Base-by-base conservation (phyloP, 169 alveolate species). In the Cryptosporidium parvum region DNA sequence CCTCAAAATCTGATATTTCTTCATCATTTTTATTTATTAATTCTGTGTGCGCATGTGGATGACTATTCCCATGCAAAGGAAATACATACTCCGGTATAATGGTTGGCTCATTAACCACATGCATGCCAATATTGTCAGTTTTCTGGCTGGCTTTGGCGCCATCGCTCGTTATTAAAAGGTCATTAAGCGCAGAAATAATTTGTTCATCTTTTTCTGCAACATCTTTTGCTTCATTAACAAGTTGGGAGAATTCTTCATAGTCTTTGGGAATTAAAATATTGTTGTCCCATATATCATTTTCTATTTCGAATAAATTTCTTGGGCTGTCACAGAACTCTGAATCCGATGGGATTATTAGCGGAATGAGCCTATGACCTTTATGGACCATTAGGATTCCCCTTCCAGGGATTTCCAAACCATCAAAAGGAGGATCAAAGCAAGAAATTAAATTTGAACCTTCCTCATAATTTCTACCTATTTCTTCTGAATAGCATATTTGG, bases 361-460 rank as follows among this genome's bases (percentile, higher is more conserved):
- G 89, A 61, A 80, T 80, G 16, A 80, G 68, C 51, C 89, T 80
- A 44, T 80, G 89, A 21, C 89, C 89, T 39, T 80, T 80, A n/a
- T 80, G 51, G 8, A 80, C 75, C 52, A 31, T 42, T 16, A 65
- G 12, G 16, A 45, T 14, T 12, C 89, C 89, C 23, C 35, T 59
- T 65, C 89, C 89, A 14, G 89, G 89, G 2, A 80, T 67, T 42
- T 80, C 89, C 18, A 80, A 39, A 44, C 52, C 37, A 26, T 80
- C 89, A 80, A 61, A 61, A n/a, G 89, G 75, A 6, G 89, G 69
- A n/a, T 26, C 67, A 39, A 61, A 80, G 14, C 89, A 80, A 3
- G n/a, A 65, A 65, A 65, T 16, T 35, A 65, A 18, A 29, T 29
- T 18, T 2, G 67, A 72, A 16, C 18, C 10, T 52, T 52, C 69